Base-by-base conservation (phyloP, 108 stramenopile genomes). In the Skeletonema marinoi region DNA sequence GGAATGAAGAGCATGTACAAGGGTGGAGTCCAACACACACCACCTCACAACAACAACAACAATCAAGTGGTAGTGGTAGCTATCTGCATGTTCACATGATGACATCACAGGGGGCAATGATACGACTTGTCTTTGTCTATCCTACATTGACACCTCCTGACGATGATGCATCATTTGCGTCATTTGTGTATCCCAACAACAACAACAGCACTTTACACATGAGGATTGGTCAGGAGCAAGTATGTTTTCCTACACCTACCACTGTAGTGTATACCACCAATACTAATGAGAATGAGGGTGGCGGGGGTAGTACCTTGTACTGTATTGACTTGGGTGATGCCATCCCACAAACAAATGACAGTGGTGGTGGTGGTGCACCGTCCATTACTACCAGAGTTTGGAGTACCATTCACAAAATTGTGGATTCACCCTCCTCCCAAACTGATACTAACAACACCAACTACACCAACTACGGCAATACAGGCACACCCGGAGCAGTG, bases 181-280 rank as follows among this genome's bases (percentile, higher is more conserved):
- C 68, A 38, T 66, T 56, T 21, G 19, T 66, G 14, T 80, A 38
- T 50, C 62, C 12, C 31, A 58, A 17, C 13, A 32, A 21, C 4
- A 33, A 32, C 2, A 25, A 9, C 13, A 35, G 51, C n/a, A 56
- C 31, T 1, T 12, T 0, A 10, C 0, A 0, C 3, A 46, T 46
- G 11, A 46, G 7, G 14, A 29, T 81, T 30, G 80, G 74, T 25
- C 9, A 42, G 19, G 56, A 39, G 59, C 81, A 73, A 44, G 83
- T 80, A 0, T 69, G 69, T 39, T 84, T 84, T 32, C 79, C 79
- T 32, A 80, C 83, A 8, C 51, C 60, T 10, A 65, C 19, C 3
- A 48, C 62, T 17, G 74, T 84, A 10, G 75, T 84, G 8, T 70
- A 80, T 60, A 74, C 77, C 4, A 17, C 75, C 13, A 68, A 62